Evolutionary conservation across 768 basidiomycete genomes (phyloP), one percentile per base, ranked within the genome.

Genomic region (Nevesoporus exiguus): DNA sequence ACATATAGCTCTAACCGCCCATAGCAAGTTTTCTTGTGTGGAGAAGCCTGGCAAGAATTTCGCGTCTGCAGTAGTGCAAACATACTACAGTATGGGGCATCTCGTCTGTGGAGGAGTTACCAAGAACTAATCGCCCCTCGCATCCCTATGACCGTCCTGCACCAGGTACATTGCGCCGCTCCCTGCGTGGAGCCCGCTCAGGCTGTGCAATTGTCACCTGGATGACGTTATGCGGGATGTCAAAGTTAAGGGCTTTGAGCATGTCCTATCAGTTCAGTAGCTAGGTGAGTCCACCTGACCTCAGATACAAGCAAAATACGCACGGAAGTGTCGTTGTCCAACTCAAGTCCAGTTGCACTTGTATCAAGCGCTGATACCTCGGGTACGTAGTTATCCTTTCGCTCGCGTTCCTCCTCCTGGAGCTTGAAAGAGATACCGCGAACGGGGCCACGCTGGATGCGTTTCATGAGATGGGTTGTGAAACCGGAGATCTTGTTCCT

Each of bases 361-460:
- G 82, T 85, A 73, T 95, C 90, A 61, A 99, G 89, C 37, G 97
- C 97, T 49, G 97, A 99, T 36, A 97, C 86, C 70, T 98, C 97
- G 60, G 97, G 97, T 50, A 98, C 96, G 74, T 92, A 98, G 81
- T 98, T 95, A 74, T 99, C 97, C 83, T 98, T 98, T 67, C 96
- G 80, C 77, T 99, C 97, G 58, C 97, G 84, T 78, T 99, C 97
- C 76, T 99, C 97, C 71, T 98, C 97, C 74, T 99, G 97, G 65
- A 99, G 89, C 77, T 98, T 97, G 93, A 98, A 99, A 52, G 97
- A 98, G 74, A 99, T 99, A 66, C 97, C 97, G 61, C 94, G 93
- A 60, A 99, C 97, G 66, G 97, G 97, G 3, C 97, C 97, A 56
- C 86, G 86, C 76, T 97, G 93, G 68, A 99, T 99, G 69, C 97